Evolutionary conservation across 495 filamentous ascomycete genomes (phyloP).

Genomic region (Aspergillus panamensis): DNA sequence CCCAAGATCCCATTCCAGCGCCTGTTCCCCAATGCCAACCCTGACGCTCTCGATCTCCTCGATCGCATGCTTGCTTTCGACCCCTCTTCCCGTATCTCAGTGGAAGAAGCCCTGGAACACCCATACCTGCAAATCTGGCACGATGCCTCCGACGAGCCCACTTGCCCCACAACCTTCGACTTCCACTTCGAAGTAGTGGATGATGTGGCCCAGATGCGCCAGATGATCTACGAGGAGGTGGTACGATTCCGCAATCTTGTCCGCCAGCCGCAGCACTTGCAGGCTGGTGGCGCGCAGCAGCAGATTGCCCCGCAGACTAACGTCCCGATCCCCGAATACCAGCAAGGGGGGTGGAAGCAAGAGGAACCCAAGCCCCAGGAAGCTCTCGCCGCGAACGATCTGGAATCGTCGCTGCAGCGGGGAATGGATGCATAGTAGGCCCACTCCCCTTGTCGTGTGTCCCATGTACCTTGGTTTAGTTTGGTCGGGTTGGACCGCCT

Average conservation of each 20-base stretch:
- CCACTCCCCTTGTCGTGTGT: neutral
- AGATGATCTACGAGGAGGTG: slow-evolving; percentile 96
- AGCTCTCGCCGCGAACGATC: slow-evolving; percentile 53
- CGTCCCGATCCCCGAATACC: slow-evolving; percentile 70
- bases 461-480: slow-evolving; percentile 8
- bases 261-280: slow-evolving; percentile 58
- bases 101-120: slow-evolving; percentile 92
- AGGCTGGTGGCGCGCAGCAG: slow-evolving; percentile 40
- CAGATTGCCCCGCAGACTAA: slow-evolving; percentile 44
- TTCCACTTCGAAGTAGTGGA: slow-evolving; percentile 97
- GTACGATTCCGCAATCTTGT: slow-evolving; percentile 73
- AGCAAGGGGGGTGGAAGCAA: slow-evolving; percentile 64
- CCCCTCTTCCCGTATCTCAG: slow-evolving; percentile 82
- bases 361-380: slow-evolving; percentile 91
- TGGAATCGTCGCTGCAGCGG: slow-evolving; percentile 83
- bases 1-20: slow-evolving; percentile 81
- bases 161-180: slow-evolving; percentile 90
- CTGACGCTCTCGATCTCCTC: slow-evolving; percentile 89
- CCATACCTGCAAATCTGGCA: slow-evolving; percentile 98
- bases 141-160: slow-evolving; percentile 91
- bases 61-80: slow-evolving; percentile 98
- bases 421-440: slow-evolving; percentile 61
- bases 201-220: slow-evolving; percentile 87
- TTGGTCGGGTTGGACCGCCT: neutral
- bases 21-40: slow-evolving; percentile 93